A percentile compares a stretch with the other conserved stretches of the same genome.
phyloP scores from a whole-genome alignment of 148 eudicot genomes.

The Cornus controversa region DNA sequence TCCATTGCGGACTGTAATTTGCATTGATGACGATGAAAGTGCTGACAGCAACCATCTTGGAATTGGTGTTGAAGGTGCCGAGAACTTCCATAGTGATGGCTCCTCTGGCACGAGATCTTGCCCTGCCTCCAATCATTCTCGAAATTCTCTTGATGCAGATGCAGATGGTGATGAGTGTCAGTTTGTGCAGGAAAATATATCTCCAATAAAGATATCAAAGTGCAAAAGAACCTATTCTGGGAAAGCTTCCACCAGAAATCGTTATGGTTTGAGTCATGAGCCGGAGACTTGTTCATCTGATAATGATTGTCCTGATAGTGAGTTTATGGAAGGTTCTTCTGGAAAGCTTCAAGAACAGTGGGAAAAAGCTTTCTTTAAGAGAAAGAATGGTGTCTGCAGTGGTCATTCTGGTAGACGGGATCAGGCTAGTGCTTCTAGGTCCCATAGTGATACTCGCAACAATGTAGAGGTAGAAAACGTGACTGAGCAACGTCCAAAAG shows the following conservation, averaged over 20 bases:
- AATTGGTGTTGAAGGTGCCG: constrained; percentile 21
- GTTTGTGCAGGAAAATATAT: constrained; percentile 40
- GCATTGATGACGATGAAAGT: constrained; percentile 65
- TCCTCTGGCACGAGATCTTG: constrained; percentile 31
- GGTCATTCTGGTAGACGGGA: constrained; percentile 22
- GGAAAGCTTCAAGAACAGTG: constrained; percentile 57
- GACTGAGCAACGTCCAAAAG: constrained; percentile 14
- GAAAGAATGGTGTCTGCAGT: constrained; percentile 25
- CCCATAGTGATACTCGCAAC: constrained; percentile 19
- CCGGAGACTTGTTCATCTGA: constrained; percentile 47
- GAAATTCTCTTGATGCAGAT: constrained; percentile 13
- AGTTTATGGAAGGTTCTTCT: constrained; percentile 61
- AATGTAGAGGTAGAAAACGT: constrained; percentile 19
- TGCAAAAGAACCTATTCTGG: constrained; percentile 78
- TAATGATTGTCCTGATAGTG: constrained; percentile 63
- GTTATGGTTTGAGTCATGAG: constrained; percentile 50
- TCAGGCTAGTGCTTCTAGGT: constrained; percentile 30
- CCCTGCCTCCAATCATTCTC: constrained; percentile 21
- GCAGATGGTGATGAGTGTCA: constrained; percentile 30
- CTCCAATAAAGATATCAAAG: constrained; percentile 70
- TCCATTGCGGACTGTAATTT: constrained; percentile 40
- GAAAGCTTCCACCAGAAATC: constrained; percentile 38
- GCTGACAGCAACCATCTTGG: constrained; percentile 9
- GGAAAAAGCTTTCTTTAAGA: constrained; percentile 61
- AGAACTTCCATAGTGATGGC: constrained; percentile 24